Base-by-base conservation (phyloP, 2,329 filamentous ascomycete genomes). In the Aspergillus niger region DNA sequence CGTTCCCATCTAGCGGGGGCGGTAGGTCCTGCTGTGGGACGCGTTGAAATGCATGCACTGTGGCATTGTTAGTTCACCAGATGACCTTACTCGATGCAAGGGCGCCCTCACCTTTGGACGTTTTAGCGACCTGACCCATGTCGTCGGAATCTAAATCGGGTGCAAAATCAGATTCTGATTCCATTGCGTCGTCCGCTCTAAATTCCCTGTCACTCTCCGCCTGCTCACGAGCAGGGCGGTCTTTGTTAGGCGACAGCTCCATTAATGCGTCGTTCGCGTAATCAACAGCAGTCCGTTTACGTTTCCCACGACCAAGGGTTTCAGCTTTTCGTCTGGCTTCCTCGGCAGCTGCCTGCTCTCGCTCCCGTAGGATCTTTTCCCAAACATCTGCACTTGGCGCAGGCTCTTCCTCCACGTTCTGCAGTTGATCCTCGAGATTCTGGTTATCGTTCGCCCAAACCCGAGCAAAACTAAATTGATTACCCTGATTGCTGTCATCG, bases 391-490 rank as follows among this genome's bases (percentile, higher is more conserved):
- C 83, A 69, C 88, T 88, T 8, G 88, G 81, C 0, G 82, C 80
- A 7, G 81, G 74, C 8, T 69, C 69, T 43, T 83, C 80, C 26
- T 85, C 80, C 2, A 70, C 65, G 43, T 82, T 81, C 48, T 85
- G 81, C 22, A 90, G 73, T 24, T 86, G 83, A 17, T 90, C 88
- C 52, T 88, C 84, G 5, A 96, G 81, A 0, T 82, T 80, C 7
- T 85, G 86, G 66, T 87, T 86, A 38, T 96, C 90, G 69, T 96
- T 96, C 3, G 89, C 90, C 95, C 95, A 99, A 1, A 99, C 89
- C 48, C 91, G 86, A 41, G 94, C 94, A 75, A 95, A 91, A 4
- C 90, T 91, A 74, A 97, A 99, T 58, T 93, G 90, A 0, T 87
- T 89, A 72, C 96, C 91, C 0, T 88, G 86, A 0, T 85, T 85